Conservation (phyloP, 2,329 filamentous ascomycete species). For the Fusarium sp. region DNA sequence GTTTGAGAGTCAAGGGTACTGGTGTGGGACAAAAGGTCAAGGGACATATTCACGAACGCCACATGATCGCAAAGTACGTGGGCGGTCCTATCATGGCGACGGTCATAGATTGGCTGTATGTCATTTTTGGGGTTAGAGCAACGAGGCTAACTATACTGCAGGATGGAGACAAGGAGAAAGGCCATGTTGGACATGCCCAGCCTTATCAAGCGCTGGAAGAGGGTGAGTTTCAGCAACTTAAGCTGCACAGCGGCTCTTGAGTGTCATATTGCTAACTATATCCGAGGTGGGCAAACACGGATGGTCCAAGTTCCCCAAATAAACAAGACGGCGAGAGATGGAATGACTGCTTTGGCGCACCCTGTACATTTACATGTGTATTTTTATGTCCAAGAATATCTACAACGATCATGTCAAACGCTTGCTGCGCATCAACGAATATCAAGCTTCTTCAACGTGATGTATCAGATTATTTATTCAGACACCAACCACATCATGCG, state of each 20-base stretch:
- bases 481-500: not conserved
- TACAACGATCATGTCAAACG: slow-evolving; percentile 30
- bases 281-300: slow-evolving; percentile 65
- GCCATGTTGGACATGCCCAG: slow-evolving; percentile 96
- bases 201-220: slow-evolving; percentile 93
- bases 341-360: slow-evolving; percentile 38
- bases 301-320: slow-evolving; percentile 72
- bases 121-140: not conserved
- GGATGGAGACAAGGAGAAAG: slow-evolving; percentile 87
- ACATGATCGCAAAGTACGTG: slow-evolving; percentile 78
- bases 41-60: slow-evolving; percentile 93
- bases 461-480: not conserved
- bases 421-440: slow-evolving; percentile 7
- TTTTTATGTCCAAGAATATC: slow-evolving; percentile 50
- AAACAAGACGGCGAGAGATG: slow-evolving; percentile 47
- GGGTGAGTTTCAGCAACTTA: slow-evolving; percentile 65
- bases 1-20: slow-evolving; percentile 89
- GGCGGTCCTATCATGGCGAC: not conserved
- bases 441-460: slow-evolving; percentile 8
- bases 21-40: slow-evolving; percentile 94
- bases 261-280: slow-evolving; percentile 53
- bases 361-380: slow-evolving; percentile 53
- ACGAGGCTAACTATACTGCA: slow-evolving; percentile 52
- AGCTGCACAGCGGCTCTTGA: not conserved
- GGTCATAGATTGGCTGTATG: slow-evolving; percentile 1